Evolutionary conservation across 495 filamentous ascomycete genomes (phyloP), one percentile per base, ranked within the genome.

Genomic region (Penicillium herquei): DNA sequence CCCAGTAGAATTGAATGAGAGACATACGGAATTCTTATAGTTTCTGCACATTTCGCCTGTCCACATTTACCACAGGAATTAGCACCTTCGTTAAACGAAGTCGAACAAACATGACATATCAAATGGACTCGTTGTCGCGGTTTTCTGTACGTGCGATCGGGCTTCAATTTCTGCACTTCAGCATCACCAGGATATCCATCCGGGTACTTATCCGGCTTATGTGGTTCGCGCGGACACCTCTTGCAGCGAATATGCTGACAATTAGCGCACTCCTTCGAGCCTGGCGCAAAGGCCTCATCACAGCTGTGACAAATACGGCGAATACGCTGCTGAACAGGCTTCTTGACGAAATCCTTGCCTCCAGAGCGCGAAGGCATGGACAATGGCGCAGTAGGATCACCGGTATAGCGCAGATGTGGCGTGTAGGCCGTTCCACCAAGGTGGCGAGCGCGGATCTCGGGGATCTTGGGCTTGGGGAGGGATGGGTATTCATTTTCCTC

Each of bases 171-270:
- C 1, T 66, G 63, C 6, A 72, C 68, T 9, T 79, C 72, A n/a
- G 56, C 77, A 66, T 94, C 89, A 16, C 88, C 87, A 10, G 90
- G 87, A 70, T 90, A 92, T 18, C 88, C 90, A 60, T 88, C 80
- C 0, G 88, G 85, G 61, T 89, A 89, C 62, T 87, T 91, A 47
- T 87, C 74, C 51, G 82, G 80, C 68, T 89, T 90, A 31, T 85
- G 69, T 43, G 91, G 90, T 54, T 90, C 86, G 39, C 91, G 76
- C 11, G 89, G 91, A 70, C 91, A 96, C 52, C 81, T 82, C 59
- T 83, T 88, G 81, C 92, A 96, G 37, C 90, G 87, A 26, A 79
- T 63, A 72, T 97, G 92, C 40, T 77, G 76, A 67, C 91, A 96
- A 53, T 77, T 81, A 12, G 72, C 70, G 66, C 92, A 96, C 49